Percentiles rank a stretch among this genome's conserved stretches.
These are phyloP conservation scores for Pythium apleroticum DNA, from an alignment of 352 stramenopile genomes.

Conservation along the genomic window DNA sequence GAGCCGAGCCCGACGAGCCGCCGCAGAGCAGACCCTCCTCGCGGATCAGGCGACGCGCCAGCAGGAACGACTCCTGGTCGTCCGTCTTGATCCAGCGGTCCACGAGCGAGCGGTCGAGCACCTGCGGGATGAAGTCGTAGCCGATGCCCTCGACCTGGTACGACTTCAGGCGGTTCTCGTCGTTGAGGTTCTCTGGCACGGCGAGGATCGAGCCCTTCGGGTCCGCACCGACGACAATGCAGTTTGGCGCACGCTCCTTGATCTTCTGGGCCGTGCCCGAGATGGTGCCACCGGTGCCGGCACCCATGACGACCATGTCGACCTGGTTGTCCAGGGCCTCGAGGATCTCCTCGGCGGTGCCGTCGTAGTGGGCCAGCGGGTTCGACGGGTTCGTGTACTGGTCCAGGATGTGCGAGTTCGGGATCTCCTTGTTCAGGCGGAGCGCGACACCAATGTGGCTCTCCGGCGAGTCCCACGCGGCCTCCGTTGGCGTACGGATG, in stretches of 20 bases:
- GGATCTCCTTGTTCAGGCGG: slow-evolving; percentile 92
- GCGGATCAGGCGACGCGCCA: slow-evolving; percentile 92
- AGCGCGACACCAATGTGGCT: slow-evolving; percentile 94
- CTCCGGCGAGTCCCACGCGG: slow-evolving; percentile 94
- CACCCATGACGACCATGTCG: slow-evolving; percentile 94
- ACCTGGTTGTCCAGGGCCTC: slow-evolving; percentile 92
- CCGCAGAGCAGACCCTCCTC: slow-evolving; percentile 95
- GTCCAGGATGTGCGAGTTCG: slow-evolving; percentile 95
- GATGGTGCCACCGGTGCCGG: slow-evolving; percentile 95
- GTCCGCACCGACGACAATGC: slow-evolving; percentile 89
- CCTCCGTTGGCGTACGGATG: slow-evolving; percentile 95
- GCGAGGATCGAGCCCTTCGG: slow-evolving; percentile 94
- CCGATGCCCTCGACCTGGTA: slow-evolving; percentile 97
- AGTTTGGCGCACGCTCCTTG: slow-evolving; percentile 90
- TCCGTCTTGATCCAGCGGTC: slow-evolving; percentile 95
- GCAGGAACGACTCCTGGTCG: slow-evolving; percentile 93
- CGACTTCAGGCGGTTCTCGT: slow-evolving; percentile 86
- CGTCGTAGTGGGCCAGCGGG: slow-evolving; percentile 95
- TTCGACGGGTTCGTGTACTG: slow-evolving; percentile 97
- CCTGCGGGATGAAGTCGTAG: slow-evolving; percentile 97
- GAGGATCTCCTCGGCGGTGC: slow-evolving; percentile 94
- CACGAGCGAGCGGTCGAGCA: slow-evolving; percentile 93
- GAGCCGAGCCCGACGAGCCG: slow-evolving; percentile 91
- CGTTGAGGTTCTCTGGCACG: slow-evolving; percentile 91
- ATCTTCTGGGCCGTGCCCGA: slow-evolving; percentile 92